phyloP scores from a whole-genome alignment of 1,139 yeast species.

The Yamadazyma siamensis region DNA sequence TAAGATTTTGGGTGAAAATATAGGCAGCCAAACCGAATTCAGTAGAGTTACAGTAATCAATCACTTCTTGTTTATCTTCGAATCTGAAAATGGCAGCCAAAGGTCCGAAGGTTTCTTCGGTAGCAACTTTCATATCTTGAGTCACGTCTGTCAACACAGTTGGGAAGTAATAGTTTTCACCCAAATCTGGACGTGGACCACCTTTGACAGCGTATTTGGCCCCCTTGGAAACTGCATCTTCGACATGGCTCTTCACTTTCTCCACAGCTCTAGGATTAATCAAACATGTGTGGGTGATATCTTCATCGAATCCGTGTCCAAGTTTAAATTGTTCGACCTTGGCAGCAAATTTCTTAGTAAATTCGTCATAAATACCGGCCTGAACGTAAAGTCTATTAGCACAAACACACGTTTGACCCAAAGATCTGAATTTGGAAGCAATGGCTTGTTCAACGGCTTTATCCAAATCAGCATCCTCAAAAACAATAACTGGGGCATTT shows the following conservation, averaged over 20 bases:
- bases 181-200: constrained; percentile 36
- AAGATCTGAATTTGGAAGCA: constrained; percentile 60
- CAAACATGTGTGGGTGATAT: constrained; percentile 45
- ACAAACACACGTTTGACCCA: constrained; percentile 91
- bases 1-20: constrained; percentile 40
- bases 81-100: constrained; percentile 42
- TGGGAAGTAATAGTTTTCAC: constrained; percentile 39
- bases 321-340: constrained; percentile 32
- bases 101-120: constrained; percentile 49
- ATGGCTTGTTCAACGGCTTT: constrained; percentile 48
- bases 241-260: constrained; percentile 38
- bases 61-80: constrained; percentile 37
- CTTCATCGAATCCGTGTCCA: constrained; percentile 43
- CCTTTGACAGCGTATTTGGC: constrained; percentile 41
- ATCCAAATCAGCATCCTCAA: constrained; percentile 48
- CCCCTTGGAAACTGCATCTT: constrained; percentile 42
- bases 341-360: constrained; percentile 31
- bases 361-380: constrained; percentile 61
- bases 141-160: constrained; percentile 40
- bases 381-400: constrained; percentile 82
- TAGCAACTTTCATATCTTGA: constrained; percentile 35
- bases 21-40: constrained; percentile 46
- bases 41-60: constrained; percentile 36
- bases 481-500: constrained; percentile 48
- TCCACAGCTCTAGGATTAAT: constrained; percentile 38